Conservation (phyloP, 1,284 basidiomycete species). For the Cutaneotrichosporon sp. region DNA sequence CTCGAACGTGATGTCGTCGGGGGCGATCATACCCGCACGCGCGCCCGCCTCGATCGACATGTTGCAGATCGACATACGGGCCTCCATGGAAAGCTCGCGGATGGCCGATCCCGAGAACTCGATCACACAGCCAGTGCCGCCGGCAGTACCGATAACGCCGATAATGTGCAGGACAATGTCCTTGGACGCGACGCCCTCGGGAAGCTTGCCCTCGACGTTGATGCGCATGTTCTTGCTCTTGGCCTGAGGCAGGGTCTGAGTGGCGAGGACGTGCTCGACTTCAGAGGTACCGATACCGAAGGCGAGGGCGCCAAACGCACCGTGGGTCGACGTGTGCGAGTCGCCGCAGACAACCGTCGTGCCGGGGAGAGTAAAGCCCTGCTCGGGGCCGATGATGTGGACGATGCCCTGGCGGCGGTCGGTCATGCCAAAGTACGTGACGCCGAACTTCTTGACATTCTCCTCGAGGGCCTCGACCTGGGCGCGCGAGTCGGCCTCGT, state of each 20-base stretch:
- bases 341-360: slow-evolving; percentile 95
- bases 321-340: slow-evolving; percentile 65
- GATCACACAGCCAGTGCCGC: slow-evolving; percentile 87
- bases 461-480: slow-evolving; percentile 87
- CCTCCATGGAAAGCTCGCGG: slow-evolving; percentile 88
- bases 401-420: slow-evolving; percentile 91
- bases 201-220: slow-evolving; percentile 77
- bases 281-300: slow-evolving; percentile 97
- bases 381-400: slow-evolving; percentile 92
- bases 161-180: slow-evolving; percentile 94
- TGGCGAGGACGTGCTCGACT: slow-evolving; percentile 94
- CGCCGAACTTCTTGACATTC: slow-evolving; percentile 89
- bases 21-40: slow-evolving; percentile 90
- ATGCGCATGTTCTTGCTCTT: slow-evolving; percentile 97
- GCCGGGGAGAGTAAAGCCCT: slow-evolving; percentile 92
- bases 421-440: slow-evolving; percentile 91
- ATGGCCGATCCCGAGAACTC: slow-evolving; percentile 91
- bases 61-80: slow-evolving; percentile 94
- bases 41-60: slow-evolving; percentile 98
- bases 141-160: slow-evolving; percentile 87
- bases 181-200: slow-evolving; percentile 86
- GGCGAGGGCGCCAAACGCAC: slow-evolving; percentile 90
- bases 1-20: slow-evolving; percentile 81
- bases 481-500: slow-evolving; percentile 83
- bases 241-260: slow-evolving; percentile 84